These are phyloP conservation scores for Cyanophora paradoxa DNA, from an alignment of 78 protist species.

Conservation along the genomic window DNA sequence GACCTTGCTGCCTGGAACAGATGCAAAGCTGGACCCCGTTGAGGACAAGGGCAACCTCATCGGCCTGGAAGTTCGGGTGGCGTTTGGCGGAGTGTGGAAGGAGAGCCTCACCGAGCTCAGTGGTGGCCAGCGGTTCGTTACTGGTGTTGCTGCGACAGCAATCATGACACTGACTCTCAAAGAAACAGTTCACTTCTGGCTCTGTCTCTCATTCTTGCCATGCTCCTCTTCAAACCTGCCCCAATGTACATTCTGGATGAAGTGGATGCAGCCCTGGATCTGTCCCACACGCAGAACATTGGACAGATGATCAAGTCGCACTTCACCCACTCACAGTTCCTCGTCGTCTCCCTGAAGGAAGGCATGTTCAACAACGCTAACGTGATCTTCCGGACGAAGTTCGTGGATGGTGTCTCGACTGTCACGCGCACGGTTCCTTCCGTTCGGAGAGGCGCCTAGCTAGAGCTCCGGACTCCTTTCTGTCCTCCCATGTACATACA, in stretches of 20 bases:
- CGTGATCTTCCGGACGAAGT: conserved; percentile 86
- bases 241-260: conserved; percentile 99
- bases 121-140: conserved; percentile 87
- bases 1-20: conserved; percentile 88
- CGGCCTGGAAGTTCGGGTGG: conserved; percentile 60
- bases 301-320: conserved; percentile 55
- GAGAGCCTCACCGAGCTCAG: conserved; percentile 89
- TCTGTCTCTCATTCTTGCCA: conserved; percentile 91
- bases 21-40: conserved; percentile 59
- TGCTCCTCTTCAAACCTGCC: conserved; percentile 97
- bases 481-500: too few relatives aligned
- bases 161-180: not conserved
- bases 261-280: conserved; percentile 99
- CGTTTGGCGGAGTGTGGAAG: conserved; percentile 94
- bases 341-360: conserved; percentile 71
- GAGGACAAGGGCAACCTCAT: conserved; percentile 31
- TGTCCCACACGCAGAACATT: conserved; percentile 93
- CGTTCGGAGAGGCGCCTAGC: too few relatives aligned
- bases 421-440: conserved; percentile 53
- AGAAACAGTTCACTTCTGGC: conserved; percentile 90
- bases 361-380: conserved; percentile 79
- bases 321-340: conserved; percentile 55
- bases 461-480: too few relatives aligned
- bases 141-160: not conserved
- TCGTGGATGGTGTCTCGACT: conserved; percentile 67